A percentile compares a stretch with the other conserved stretches of the same genome.
These are phyloP conservation scores for Phytopythium kandeliae DNA, from an alignment of 352 stramenopile genomes.

Conservation along the genomic window DNA sequence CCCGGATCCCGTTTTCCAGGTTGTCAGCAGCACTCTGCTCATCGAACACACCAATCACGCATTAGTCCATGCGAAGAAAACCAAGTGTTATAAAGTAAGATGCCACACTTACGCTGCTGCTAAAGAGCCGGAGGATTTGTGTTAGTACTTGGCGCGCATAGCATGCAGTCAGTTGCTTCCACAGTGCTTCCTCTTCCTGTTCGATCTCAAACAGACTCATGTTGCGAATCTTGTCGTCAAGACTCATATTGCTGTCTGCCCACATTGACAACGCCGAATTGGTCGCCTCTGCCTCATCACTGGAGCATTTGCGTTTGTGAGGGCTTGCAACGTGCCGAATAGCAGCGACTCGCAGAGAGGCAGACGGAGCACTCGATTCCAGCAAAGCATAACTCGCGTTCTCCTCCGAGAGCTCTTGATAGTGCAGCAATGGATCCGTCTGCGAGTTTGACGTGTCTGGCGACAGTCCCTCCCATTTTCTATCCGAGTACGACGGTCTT, in stretches of 20 bases:
- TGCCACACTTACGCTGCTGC: constrained; percentile 18
- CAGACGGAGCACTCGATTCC: constrained; percentile 42
- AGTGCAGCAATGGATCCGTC: constrained; percentile 22
- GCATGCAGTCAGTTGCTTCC: constrained; percentile 51
- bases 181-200: constrained; percentile 53
- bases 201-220: constrained; percentile 66
- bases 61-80: background rate
- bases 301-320: constrained; percentile 29
- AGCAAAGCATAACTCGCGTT: constrained; percentile 72
- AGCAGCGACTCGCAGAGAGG: constrained; percentile 14
- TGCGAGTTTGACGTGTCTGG: background rate
- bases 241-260: constrained; percentile 57
- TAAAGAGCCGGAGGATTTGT: constrained; percentile 63
- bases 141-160: constrained; percentile 61
- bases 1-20: constrained; percentile 36
- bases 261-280: constrained; percentile 49
- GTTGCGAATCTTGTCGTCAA: constrained; percentile 50
- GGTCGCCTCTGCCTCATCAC: constrained; percentile 11
- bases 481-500: background rate
- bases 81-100: background rate
- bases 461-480: background rate
- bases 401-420: constrained; percentile 72
- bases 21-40: constrained; percentile 16
- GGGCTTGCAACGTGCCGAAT: constrained; percentile 31
- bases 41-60: background rate